Evolutionary conservation across 2,329 filamentous ascomycete species (phyloP), one percentile per base, ranked within the genome.

Genomic region (Neospermospora avenae): DNA sequence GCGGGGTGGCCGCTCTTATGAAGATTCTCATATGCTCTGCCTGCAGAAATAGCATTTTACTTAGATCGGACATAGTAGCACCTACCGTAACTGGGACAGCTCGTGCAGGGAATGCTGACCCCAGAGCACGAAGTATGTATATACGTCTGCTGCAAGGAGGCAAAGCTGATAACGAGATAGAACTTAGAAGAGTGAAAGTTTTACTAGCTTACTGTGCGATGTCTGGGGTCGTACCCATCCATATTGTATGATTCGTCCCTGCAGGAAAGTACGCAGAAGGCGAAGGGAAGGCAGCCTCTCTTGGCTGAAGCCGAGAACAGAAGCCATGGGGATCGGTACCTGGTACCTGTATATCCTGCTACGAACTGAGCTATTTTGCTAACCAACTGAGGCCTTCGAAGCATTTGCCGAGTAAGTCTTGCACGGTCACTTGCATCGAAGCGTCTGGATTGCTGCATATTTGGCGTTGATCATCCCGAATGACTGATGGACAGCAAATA

Each of bases 11-110:
- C 25, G 28, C 53, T 45, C 52, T 56, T 60, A 60, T 56, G 34
- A 60, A 54, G 22, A n/a, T 51, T 28, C 48, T 18, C 48, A 34
- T 37, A 20, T 18, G 35, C 28, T 37, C 28, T 51, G 46, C 46
- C 46, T 35, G 48, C 48, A 51, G 48, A 51, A 42, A 20, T 54
- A 28, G 22, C 4, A 41, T 31, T 41, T 39, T 41, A 42, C 34
- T 10, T 54, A 34, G 28, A 57, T 48, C 57, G 54, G 37, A 57
- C 22, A 2, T 24, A 42, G 25, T 48, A 53, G 56, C 56, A 59
- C 60, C 56, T 62, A 56, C 56, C 52, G 57, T 28, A 55, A 45
- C 37, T 56, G 56, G 60, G 31, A 56, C 56, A 62, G 56, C 53
- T 39, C 20, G 20, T n/a, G 31, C 42, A 44, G 49, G 59, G 48